phyloP scores from a whole-genome alignment of 179 eudicot species.

The Heliamphora pulchella region DNA sequence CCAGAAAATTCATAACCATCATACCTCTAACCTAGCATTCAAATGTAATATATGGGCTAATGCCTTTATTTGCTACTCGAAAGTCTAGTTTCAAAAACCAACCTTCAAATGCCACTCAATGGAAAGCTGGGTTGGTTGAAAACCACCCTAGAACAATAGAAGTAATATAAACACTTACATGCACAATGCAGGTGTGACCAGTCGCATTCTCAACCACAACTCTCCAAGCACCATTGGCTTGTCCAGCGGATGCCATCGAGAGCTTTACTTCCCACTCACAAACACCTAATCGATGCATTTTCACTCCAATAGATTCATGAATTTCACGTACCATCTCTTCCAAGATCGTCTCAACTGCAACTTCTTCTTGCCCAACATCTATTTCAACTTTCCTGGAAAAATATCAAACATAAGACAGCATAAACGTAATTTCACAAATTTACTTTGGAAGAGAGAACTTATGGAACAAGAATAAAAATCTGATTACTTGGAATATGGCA shows the following conservation, averaged over 20 bases:
- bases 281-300: conserved; percentile 86
- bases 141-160: not conserved
- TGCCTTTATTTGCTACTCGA: not conserved
- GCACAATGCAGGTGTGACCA: conserved; percentile 89
- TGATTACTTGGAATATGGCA: conserved; percentile 66
- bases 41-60: not conserved
- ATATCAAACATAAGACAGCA: conserved; percentile 14
- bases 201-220: conserved; percentile 82
- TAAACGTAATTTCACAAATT: not conserved
- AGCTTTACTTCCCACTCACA: conserved; percentile 98
- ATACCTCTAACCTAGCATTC: not conserved
- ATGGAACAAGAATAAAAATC: not conserved
- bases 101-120: conserved; percentile 3
- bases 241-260: conserved; percentile 71
- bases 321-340: conserved; percentile 73
- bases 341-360: conserved; percentile 52
- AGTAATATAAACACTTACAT: conserved; percentile 54
- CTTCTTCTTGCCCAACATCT: conserved; percentile 55
- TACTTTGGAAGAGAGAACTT: not conserved
- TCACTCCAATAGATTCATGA: conserved; percentile 67
- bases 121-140: not conserved
- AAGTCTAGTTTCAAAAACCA: conserved; percentile 11
- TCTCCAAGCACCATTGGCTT: conserved; percentile 95
- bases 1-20: not conserved
- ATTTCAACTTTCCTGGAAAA: conserved; percentile 56